phyloP scores from a whole-genome alignment of 2,329 filamentous ascomycete species.

The Chrysoporthe deuterocubensis region DNA sequence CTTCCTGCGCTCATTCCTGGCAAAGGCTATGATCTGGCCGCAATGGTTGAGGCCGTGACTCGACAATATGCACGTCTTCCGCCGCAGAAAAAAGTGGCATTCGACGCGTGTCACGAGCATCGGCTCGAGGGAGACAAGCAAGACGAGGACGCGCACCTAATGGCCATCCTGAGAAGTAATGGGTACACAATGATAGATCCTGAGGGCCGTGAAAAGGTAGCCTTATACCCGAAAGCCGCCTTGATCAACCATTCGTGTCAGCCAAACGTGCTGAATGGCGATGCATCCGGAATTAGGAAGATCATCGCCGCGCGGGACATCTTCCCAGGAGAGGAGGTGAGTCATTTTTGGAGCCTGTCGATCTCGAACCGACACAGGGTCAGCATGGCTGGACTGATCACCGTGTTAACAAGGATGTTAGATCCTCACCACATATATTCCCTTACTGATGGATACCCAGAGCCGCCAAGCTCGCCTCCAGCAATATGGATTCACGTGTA shows the following conservation, averaged over 20 bases:
- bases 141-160: conserved; percentile 24
- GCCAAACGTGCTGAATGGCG: conserved; percentile 41
- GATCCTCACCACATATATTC: conserved; percentile 22
- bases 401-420: not conserved
- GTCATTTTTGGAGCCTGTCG: not conserved
- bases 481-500: conserved; percentile 18
- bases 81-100: conserved; percentile 36
- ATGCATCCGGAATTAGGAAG: conserved; percentile 13
- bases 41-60: conserved; percentile 40
- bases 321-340: conserved; percentile 40
- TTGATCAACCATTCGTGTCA: conserved; percentile 45
- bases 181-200: conserved; percentile 39
- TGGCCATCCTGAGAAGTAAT: conserved; percentile 44
- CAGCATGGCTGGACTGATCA: not conserved
- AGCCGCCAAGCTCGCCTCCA: conserved; percentile 19
- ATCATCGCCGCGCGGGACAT: conserved; percentile 42
- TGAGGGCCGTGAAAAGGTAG: conserved; percentile 32
- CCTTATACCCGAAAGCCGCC: conserved; percentile 39
- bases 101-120: conserved; percentile 36
- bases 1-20: conserved; percentile 36
- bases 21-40: conserved; percentile 37
- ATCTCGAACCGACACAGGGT: not conserved
- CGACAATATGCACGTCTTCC: conserved; percentile 24
- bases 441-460: conserved; percentile 14
- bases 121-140: conserved; percentile 31